phyloP scores from a whole-genome alignment of 2,329 filamentous ascomycete genomes.

The Diplocarpon rosae region DNA sequence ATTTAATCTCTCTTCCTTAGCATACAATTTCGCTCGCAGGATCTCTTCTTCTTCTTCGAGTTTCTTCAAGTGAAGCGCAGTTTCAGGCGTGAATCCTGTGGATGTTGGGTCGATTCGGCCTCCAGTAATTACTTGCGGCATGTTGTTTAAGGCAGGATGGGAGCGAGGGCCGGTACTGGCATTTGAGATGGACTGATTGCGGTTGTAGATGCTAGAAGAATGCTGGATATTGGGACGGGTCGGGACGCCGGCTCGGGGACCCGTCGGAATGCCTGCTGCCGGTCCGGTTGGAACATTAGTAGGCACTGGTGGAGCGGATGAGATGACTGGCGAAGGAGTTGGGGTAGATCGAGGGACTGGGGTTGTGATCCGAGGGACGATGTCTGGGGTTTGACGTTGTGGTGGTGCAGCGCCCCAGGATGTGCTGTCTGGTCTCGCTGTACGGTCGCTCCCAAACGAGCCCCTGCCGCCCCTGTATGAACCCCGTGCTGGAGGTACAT shows the following conservation, averaged over 20 bases:
- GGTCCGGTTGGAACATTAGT: conserved; percentile 24
- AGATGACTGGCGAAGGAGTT: conserved; percentile 21
- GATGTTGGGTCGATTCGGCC: conserved; percentile 26
- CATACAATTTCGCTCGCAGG: conserved; percentile 22
- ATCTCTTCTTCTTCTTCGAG: conserved; percentile 26
- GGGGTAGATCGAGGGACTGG: conserved; percentile 13
- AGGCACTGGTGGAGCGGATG: conserved; percentile 8
- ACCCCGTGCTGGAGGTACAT: conserved; percentile 20
- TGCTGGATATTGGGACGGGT: conserved; percentile 20
- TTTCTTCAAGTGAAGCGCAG: conserved; percentile 23
- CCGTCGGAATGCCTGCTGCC: conserved; percentile 23
- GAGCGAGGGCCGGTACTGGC: conserved; percentile 19
- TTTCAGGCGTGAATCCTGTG: conserved; percentile 22
- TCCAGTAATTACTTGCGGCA: conserved; percentile 24
- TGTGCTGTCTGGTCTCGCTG: conserved; percentile 19
- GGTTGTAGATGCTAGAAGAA: conserved; percentile 19
- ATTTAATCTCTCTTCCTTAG: conserved; percentile 26
- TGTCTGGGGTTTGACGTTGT: conserved; percentile 15
- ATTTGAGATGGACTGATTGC: conserved; percentile 6
- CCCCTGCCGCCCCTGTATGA: conserved; percentile 23
- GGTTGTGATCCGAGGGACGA: conserved; percentile 11
- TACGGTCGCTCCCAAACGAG: conserved; percentile 23
- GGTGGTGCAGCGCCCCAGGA: conserved; percentile 23
- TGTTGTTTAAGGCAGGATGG: conserved; percentile 26
- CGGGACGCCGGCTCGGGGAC: conserved; percentile 23